Evolutionary conservation across 2,329 filamentous ascomycete genomes (phyloP).

Genomic region (Trichocomaceae sp.): DNA sequence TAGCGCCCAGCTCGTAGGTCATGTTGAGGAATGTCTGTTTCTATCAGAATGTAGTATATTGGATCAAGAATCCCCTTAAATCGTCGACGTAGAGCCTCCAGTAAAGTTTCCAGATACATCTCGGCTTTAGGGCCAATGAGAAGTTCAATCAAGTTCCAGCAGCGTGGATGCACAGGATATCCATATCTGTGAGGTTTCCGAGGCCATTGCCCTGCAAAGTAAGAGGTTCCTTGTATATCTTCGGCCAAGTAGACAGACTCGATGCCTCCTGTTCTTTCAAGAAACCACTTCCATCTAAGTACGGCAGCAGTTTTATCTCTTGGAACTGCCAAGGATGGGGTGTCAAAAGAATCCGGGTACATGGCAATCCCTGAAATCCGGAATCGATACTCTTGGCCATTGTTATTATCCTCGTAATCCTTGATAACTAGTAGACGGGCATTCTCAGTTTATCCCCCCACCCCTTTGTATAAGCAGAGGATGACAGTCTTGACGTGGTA

Average conservation of each 20-base stretch:
- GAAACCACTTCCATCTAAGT: neutral
- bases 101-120: neutral
- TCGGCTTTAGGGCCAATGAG: neutral
- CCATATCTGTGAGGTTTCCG: neutral
- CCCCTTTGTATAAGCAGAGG: too few species aligned
- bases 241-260: neutral
- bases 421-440: neutral
- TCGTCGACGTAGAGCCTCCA: neutral
- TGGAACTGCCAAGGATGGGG: neutral
- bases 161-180: slow-evolving; percentile 2
- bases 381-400: neutral
- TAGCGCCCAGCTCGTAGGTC: neutral
- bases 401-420: neutral
- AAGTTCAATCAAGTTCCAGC: neutral
- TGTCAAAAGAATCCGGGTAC: neutral
- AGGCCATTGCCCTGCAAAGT: neutral
- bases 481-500: neutral
- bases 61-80: neutral
- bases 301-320: neutral
- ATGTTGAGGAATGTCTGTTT: neutral
- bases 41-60: neutral
- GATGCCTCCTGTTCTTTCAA: neutral
- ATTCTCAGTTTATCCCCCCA: neutral
- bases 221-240: neutral
- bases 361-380: neutral